Evolutionary conservation across 148 eudicot genomes (phyloP), one percentile per base, ranked within the genome.

Genomic region (Dianthus caryophyllus): DNA sequence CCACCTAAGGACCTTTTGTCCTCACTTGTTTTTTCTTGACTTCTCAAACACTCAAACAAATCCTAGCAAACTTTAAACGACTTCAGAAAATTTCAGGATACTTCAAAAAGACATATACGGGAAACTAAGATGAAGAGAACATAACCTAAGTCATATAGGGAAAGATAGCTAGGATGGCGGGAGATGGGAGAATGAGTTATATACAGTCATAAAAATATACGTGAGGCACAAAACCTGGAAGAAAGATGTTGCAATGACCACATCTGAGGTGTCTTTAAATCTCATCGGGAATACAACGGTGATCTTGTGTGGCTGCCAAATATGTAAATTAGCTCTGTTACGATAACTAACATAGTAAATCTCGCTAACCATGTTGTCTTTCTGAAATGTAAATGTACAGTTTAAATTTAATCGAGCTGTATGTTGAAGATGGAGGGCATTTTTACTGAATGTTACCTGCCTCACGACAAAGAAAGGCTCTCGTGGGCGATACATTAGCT

Each of bases 201-300:
- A 10, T 24, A 43, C 33, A 1, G n/a, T 50, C 27, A 26, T n/a
- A 50, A n/a, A 7, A 48, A 62, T 15, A 39, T 61, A 33, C 58
- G 26, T 65, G 51, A 38, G 59, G 41, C 56, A 74, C 73, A 54
- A n/a, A 63, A 93, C 98, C 98, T 94, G 95, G 79, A 94, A 84
- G 83, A 94, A 90, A 62, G 92, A 82, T 75, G 90, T 86, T 43
- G 98, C 97, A 53, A 94, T 90, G 44, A 81, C 68, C 70, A 86
- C 86, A 56, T 94, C 98, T 52, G 90, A 68, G 18, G 84, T 55
- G 65, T 90, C 99, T 72, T 87, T 90, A 68, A 94, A 90, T 47
- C 89, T 87, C 88, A 95, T 88, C 9, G 99, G 99, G 68, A 88
- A 95, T 41, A 90, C 76, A 63, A 84, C 79, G 9, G 78, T 88